A percentile compares a stretch with the other conserved stretches of the same genome.
These are phyloP conservation scores for Phytophthora ramorum DNA, from an alignment of 352 stramenopile genomes.

Conservation along the genomic window DNA sequence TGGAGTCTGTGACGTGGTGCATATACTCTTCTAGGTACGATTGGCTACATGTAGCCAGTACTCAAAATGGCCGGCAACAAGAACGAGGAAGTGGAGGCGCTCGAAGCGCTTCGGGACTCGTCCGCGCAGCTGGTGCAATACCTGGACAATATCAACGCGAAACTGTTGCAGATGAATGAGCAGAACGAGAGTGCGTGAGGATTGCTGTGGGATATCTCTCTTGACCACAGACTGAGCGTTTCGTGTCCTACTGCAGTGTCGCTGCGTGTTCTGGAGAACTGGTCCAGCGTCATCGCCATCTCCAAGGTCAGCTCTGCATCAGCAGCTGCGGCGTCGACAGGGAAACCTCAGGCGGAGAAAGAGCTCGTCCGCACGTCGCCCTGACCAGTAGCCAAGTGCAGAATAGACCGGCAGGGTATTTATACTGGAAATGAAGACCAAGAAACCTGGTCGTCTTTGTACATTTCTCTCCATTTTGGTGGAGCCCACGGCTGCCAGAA, in stretches of 20 bases:
- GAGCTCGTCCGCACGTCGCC: constrained; percentile 71
- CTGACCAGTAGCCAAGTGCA: constrained; percentile 14
- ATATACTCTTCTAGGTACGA: constrained; percentile 6
- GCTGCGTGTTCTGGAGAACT: constrained; percentile 83
- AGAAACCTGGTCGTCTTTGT: not conserved
- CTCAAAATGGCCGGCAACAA: constrained; percentile 51
- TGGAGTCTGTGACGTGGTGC: constrained; percentile 12
- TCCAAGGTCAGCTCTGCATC: constrained; percentile 54
- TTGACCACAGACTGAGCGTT: not conserved
- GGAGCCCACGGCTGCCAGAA: constrained; percentile 4
- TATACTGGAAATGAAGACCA: constrained; percentile 19
- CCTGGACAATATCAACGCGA: constrained; percentile 77
- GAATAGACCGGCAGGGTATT: constrained; percentile 38
- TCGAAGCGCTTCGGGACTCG: constrained; percentile 81
- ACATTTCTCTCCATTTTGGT: constrained; percentile 2
- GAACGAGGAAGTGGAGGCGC: constrained; percentile 81
- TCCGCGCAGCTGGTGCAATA: constrained; percentile 80
- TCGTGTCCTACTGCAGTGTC: constrained; percentile 50
- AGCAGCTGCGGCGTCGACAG: constrained; percentile 24
- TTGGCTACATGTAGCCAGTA: not conserved
- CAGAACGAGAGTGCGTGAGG: constrained; percentile 77
- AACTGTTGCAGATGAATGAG: constrained; percentile 79
- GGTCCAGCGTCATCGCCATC: constrained; percentile 80
- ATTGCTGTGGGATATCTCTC: not conserved
- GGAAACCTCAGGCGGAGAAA: constrained; percentile 45